Evolutionary conservation across 352 stramenopile genomes (phyloP), one percentile per base, ranked within the genome.

Genomic region (Phytophthora syringae): DNA sequence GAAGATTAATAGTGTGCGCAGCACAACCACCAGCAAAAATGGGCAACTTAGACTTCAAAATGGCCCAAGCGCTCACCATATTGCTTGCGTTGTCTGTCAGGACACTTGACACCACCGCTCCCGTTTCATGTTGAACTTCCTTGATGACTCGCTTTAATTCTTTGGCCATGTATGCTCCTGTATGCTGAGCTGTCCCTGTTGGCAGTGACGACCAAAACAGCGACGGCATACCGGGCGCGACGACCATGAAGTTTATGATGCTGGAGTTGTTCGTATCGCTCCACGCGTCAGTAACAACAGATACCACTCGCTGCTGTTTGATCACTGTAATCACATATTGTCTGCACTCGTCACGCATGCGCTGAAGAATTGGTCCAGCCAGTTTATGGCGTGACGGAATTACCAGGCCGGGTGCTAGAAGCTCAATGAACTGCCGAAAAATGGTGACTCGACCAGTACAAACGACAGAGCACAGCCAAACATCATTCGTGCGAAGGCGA

Each of bases 21-120:
- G 15, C 51, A 25, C 37, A 58, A n/a, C 51, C 51, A 22, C 52
- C 52, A 28, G 9, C 37, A 42, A 59, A 59, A 39, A 59, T 40
- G n/a, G 52, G 25, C n/a, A 59, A 18, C 13, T 59, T 50, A 7
- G 16, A 3, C 18, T 50, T 42, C 39, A 59, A 59, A 16, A 11
- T 15, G 10, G 4, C 39, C 37, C 37, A 50, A 15, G 39, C 22
- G n/a, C 7, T 30, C 2, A 42, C 24, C 37, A 50, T 50, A 12
- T 32, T 59, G 24, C n/a, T 49, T 12, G 37, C 52, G 15, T 43
- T 43, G 16, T 43, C 36, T 21, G 13, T 21, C 13, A 32, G 28
- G 18, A 59, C 12, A 16, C 16, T 27, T 21, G 24, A 24, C 2
- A 59, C 37, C 5, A 59, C n/a, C 5, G 52, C 52, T 20, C 37